Conservation (phyloP, 129 eudicot species). For the Ambrosia artemisiifolia region DNA sequence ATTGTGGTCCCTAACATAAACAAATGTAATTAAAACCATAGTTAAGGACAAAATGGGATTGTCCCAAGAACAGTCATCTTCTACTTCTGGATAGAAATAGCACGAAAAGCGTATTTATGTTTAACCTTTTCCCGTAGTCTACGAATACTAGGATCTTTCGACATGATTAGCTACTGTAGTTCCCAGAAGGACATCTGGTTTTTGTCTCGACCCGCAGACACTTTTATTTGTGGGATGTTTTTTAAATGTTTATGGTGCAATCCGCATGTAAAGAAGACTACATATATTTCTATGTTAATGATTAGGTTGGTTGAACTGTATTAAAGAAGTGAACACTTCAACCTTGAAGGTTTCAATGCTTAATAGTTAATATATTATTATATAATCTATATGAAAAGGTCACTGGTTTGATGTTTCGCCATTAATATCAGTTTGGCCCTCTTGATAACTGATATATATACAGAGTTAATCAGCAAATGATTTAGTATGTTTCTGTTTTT, state of each 20-base stretch:
- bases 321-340: constrained; percentile 10
- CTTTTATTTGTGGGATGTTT: constrained; percentile 12
- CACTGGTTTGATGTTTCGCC: neutral
- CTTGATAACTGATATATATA: neutral
- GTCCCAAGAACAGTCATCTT: constrained; percentile 62
- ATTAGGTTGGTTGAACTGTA: constrained; percentile 26
- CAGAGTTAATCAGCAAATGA: neutral
- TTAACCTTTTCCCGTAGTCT: constrained; percentile 31
- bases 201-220: constrained; percentile 32
- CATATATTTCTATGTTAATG: constrained; percentile 33
- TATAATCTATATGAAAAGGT: neutral
- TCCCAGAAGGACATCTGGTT: constrained; percentile 49
- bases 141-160: constrained; percentile 30
- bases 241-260: constrained; percentile 26
- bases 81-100: constrained; percentile 28
- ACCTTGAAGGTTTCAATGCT: neutral
- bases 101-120: constrained; percentile 35
- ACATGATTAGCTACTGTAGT: constrained; percentile 47
- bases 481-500: no score
- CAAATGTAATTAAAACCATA: constrained; percentile 23
- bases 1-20: constrained; percentile 61
- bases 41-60: constrained; percentile 43
- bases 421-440: neutral
- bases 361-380: neutral
- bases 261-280: constrained; percentile 31